Base-by-base conservation (phyloP, 495 filamentous ascomycete genomes). In the Pyrenula aspistea region DNA sequence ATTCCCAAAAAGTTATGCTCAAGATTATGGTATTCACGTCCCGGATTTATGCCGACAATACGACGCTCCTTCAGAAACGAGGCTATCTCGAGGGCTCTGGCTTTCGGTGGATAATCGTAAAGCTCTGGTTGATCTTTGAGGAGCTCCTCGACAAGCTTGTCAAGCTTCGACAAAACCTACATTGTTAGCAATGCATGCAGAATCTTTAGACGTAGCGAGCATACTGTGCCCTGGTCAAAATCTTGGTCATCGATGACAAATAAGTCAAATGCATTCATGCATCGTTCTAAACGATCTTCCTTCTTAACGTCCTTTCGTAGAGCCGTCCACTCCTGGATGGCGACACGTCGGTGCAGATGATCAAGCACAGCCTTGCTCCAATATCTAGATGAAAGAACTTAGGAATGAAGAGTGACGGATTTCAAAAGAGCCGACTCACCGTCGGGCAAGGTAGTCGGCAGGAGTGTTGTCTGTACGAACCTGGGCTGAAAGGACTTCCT, bases 1-100 rank as follows among this genome's bases (percentile, higher is more conserved):
- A 91, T 72, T 10, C 89, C 88, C 55, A 98, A 79, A 54, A 94
- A 87, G 58, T 84, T 92, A 62, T 96, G 94, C 57, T 87, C 82
- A 22, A 98, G 64, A 50, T 84, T 82, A 57, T 85, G 83, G 63
- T 94, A 95, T 23, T 83, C 78, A 12, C 71, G 64, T n/a, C 80
- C 79, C 12, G 75, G 67, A 19, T 71, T 62, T 36, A 92, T 79
- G 8, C 89, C 91, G 0, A 78, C 83, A 55, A 95, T 75, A 24
- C 85, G 79, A 31, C 84, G 75, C 1, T 66, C 65, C 49, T 79
- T 75, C 49, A 97, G 66, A 70, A 83, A 95, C 10, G 70, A 70
- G 36, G 83, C 83, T 21, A 94, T 69, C 2, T 66, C 63, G n/a
- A 84, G 60, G 10, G 91, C 87, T 67, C 83, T 88, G 53, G 81